These are phyloP conservation scores for Phalaenopsis hybrid DNA, from an alignment of 116 monocot species.

Conservation along the genomic window DNA sequence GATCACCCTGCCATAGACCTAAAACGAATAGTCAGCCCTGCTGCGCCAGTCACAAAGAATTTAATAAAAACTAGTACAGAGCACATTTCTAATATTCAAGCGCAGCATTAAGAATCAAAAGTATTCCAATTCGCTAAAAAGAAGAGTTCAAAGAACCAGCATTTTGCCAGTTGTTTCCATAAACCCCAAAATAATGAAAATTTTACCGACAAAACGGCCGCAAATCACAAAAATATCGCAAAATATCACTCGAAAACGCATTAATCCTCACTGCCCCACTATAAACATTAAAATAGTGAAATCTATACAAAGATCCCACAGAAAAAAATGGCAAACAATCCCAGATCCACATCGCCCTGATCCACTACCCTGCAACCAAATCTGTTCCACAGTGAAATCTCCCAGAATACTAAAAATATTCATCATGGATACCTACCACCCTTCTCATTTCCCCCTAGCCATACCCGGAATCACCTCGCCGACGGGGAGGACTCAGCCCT, in stretches of 20 bases:
- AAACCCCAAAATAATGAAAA: background rate
- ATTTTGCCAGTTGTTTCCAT: background rate
- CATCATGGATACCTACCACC: background rate
- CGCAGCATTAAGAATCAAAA: background rate
- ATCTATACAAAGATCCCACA: background rate
- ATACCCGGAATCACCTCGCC: background rate
- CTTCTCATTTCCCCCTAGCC: background rate
- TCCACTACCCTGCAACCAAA: background rate
- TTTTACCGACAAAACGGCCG: background rate
- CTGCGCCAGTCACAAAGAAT: background rate
- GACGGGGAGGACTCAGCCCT: background rate
- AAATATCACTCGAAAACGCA: background rate
- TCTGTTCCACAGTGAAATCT: background rate
- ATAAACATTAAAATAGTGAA: background rate
- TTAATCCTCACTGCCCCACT: background rate
- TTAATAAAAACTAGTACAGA: background rate
- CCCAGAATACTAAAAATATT: background rate
- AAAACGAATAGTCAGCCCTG: background rate
- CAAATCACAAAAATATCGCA: background rate
- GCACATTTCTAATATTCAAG: background rate
- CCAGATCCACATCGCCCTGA: background rate
- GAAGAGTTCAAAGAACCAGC: background rate
- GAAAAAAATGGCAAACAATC: background rate
- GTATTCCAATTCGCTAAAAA: background rate
- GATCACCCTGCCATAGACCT: background rate